Percentiles rank a stretch among this genome's conserved stretches.
Evolutionary conservation across 1,139 yeast species (phyloP).

Genomic region (Geotrichum klebahnii): DNA sequence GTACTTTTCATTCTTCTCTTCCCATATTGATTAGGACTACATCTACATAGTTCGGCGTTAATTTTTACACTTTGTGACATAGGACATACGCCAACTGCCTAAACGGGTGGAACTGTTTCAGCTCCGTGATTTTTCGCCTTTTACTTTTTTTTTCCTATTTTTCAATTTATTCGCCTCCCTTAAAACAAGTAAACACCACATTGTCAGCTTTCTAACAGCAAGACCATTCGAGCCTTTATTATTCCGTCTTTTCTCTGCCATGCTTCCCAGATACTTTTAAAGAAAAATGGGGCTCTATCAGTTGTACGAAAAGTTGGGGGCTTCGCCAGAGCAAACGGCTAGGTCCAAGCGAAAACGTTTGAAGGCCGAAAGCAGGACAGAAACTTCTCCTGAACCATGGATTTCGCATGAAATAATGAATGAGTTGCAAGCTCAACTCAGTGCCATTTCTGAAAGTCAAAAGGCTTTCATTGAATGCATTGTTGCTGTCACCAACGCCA

Average conservation of each 20-base stretch:
- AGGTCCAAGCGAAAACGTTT: too few relatives aligned
- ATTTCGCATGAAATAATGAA: not conserved
- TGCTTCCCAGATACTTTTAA: not conserved
- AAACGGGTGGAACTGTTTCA: too few relatives aligned
- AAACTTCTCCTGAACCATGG: not conserved
- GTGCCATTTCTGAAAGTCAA: not conserved
- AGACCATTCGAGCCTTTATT: not conserved
- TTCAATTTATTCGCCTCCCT: not conserved
- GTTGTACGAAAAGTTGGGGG: conserved; percentile 8
- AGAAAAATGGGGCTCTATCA: not conserved
- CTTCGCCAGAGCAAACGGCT: conserved; percentile 5
- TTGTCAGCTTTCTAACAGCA: too few relatives aligned
- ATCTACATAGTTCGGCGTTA: too few relatives aligned
- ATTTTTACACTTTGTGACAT: too few relatives aligned
- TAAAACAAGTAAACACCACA: too few relatives aligned
- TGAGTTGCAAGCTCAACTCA: conserved; percentile 1
- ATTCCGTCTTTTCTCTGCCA: not conserved
- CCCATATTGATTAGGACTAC: too few relatives aligned
- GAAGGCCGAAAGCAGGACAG: not conserved
- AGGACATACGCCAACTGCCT: too few relatives aligned
- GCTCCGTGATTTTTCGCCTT: too few relatives aligned
- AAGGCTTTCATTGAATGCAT: conserved; percentile 9
- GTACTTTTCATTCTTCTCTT: too few relatives aligned
- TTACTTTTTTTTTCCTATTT: too few relatives aligned
- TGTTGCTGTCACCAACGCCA: conserved; percentile 4